Evolutionary conservation across 2,329 filamentous ascomycete species (phyloP), one percentile per base, ranked within the genome.

Genomic region (Microsporum ferrugineum): DNA sequence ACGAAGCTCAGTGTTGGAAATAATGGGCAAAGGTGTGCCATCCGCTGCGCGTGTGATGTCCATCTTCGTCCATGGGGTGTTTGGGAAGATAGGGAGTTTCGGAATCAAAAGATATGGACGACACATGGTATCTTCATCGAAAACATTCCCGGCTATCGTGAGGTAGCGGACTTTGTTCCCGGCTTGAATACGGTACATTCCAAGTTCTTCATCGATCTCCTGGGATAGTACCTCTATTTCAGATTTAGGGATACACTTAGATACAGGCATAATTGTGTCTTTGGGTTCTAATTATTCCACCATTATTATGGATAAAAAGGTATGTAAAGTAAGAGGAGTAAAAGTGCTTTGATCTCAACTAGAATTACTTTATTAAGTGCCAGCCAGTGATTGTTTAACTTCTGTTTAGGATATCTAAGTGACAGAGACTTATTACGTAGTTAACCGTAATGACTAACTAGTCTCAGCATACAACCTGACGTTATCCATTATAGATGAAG

Each of bases 31-130:
- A 2, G n/a, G n/a, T 33, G 23, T 14, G 29, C 49, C 49, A 14
- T 62, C 56, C 56, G 62, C 59, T 43, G 63, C 59, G 47, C 64
- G 65, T 27, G 57, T 53, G 49, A 70, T 65, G 17, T 60, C 61
- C 57, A 69, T 66, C 53, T 60, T 67, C 43, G 66, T 69, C 68
- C 66, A 71, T 33, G 61, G 53, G 23, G 63, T 65, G 56, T 67
- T 64, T 36, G 68, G 66, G 43, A 71, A 62, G 57, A 64, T 62
- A 33, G 70, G 69, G 7, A 70, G 62, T 45, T 63, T 61, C 34
- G 69, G 66, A 47, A 70, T 68, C 59, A 71, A 65, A 55, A 71
- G 68, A 62, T 71, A 68, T n/a, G 70, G 70, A 57, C 69, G 65
- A 58, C 66, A 69, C 67, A 71, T 68, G 23, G 68, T 72, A 58